A percentile compares a stretch with the other conserved stretches of the same genome.
These are phyloP conservation scores for Cercospora sojina DNA, from an alignment of 2,329 filamentous ascomycete genomes.

Conservation along the genomic window DNA sequence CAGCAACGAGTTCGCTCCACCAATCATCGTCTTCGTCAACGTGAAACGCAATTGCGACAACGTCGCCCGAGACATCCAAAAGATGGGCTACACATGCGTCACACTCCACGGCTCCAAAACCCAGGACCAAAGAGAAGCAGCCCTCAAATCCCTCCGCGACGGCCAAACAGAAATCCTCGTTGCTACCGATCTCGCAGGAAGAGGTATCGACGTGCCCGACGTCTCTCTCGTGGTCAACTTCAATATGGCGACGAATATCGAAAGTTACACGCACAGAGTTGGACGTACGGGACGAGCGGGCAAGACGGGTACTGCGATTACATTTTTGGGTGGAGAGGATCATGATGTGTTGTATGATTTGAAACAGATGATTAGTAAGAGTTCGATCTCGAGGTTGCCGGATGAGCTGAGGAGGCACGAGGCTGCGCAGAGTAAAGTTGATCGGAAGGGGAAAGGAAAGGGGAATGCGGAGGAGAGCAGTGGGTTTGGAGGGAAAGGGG, in stretches of 20 bases:
- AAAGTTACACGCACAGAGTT: conserved; percentile 94
- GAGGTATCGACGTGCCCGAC: conserved; percentile 96
- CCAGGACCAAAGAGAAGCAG: conserved; percentile 94
- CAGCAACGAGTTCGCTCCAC: conserved; percentile 75
- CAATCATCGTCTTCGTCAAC: conserved; percentile 99
- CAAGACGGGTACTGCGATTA: conserved; percentile 94
- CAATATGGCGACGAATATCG: conserved; percentile 94
- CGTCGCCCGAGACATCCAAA: conserved; percentile 88
- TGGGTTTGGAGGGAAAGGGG: conserved; percentile 40
- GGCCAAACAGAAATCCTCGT: conserved; percentile 85
- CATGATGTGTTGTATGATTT: conserved; percentile 84
- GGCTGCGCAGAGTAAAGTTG: conserved; percentile 72
- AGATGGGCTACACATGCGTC: conserved; percentile 85
- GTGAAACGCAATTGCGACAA: conserved; percentile 99
- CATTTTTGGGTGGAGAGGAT: conserved; percentile 90
- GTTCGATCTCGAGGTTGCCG: conserved; percentile 79
- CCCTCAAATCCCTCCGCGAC: conserved; percentile 77
- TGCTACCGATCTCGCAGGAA: conserved; percentile 89
- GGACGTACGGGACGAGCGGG: conserved; percentile 96
- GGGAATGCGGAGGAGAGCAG: conserved; percentile 39
- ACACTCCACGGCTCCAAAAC: conserved; percentile 95
- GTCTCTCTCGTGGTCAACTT: conserved; percentile 96
- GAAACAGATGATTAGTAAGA: conserved; percentile 93
- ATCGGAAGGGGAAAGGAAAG: conserved; percentile 31
- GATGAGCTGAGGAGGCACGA: conserved; percentile 89